Percentiles rank a stretch among this genome's conserved stretches.
Conservation (phyloP, 140 eudicot genomes). For the Oenanthe javanica region DNA sequence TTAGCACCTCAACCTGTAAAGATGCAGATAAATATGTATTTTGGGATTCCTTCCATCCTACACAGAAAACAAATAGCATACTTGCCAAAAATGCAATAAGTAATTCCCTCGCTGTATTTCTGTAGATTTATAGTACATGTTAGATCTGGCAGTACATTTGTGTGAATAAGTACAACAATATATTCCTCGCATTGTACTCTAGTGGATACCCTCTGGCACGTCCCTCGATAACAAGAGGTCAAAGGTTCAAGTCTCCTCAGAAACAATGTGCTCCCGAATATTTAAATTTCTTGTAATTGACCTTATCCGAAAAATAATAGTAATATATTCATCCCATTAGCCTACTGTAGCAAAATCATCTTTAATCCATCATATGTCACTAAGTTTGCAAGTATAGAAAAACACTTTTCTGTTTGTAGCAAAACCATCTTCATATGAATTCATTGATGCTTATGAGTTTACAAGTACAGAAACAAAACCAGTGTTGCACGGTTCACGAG, state of each 20-base stretch:
- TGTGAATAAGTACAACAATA: neutral
- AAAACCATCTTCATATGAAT: too few relatives aligned
- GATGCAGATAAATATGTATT: conserved; percentile 26
- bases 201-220: neutral
- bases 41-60: conserved; percentile 49
- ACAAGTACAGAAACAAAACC: neutral
- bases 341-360: neutral
- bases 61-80: conserved; percentile 62
- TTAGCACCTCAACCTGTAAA: conserved; percentile 56
- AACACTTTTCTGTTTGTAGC: too few relatives aligned
- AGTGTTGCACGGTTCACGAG: too few relatives aligned
- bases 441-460: neutral
- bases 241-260: neutral
- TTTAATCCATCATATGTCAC: neutral
- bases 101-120: conserved; percentile 33
- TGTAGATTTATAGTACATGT: conserved; percentile 14
- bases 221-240: neutral
- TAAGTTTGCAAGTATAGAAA: too few relatives aligned
- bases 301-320: neutral
- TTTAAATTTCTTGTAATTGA: neutral
- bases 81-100: conserved; percentile 45
- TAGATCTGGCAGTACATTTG: neutral
- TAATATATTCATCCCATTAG: neutral
- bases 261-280: neutral
- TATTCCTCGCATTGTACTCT: neutral